These are phyloP conservation scores for Pseudonitzschia pungens DNA, from an alignment of 108 stramenopile species.

Conservation along the genomic window DNA sequence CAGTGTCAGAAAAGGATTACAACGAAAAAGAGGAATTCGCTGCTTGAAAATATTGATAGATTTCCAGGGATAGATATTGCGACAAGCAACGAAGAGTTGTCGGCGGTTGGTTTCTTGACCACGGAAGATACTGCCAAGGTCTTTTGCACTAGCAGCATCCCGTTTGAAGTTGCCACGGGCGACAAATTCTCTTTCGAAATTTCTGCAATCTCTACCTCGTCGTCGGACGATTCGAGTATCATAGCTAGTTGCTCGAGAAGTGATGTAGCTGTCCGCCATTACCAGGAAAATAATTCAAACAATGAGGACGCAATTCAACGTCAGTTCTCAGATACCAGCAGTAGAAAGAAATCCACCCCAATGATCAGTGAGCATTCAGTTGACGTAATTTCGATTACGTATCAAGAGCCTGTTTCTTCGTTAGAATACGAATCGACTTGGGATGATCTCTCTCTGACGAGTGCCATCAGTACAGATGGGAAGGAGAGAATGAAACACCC, in stretches of 20 bases:
- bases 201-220: constrained; percentile 10
- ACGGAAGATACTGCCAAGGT: constrained; percentile 18
- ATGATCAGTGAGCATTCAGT: background rate
- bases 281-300: background rate
- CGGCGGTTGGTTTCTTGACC: constrained; percentile 4
- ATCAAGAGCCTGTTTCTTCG: constrained; percentile 11
- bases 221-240: constrained; percentile 7
- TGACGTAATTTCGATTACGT: background rate
- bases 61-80: constrained; percentile 7
- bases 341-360: background rate
- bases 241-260: background rate
- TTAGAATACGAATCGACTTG: constrained; percentile 2
- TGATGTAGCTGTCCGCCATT: constrained; percentile 3
- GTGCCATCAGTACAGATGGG: background rate
- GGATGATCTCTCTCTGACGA: constrained; percentile 7
- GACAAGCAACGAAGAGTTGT: constrained; percentile 12
- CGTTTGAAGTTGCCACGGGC: background rate
- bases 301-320: background rate
- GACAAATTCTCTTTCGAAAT: background rate
- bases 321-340: background rate
- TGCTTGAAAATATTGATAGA: constrained; percentile 2
- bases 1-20: background rate
- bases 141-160: background rate
- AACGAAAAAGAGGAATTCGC: background rate
- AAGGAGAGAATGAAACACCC: background rate